Evolutionary conservation across 2,329 filamentous ascomycete genomes (phyloP), one percentile per base, ranked within the genome.

Genomic region (Cytospora schulzeri): DNA sequence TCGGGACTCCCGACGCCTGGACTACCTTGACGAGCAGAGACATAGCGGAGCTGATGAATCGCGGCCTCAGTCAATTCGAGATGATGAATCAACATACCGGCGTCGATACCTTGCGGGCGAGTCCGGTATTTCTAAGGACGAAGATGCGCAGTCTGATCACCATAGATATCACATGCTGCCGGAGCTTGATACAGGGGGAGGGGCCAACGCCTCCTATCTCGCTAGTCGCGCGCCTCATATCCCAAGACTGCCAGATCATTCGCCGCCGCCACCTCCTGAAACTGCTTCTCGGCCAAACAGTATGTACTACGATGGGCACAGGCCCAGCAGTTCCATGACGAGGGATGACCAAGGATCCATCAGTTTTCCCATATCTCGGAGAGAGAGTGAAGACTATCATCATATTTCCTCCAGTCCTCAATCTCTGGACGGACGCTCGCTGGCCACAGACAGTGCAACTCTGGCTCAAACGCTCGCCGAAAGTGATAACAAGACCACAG

Each of bases 141-240:
- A 58, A 8, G 64, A 66, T 14, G 29, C 33, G 22, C 35, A 28
- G n/a, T 50, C 57, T 24, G 65, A 65, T 8, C 57, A 71, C 19
- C 28, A 33, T 29, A 48, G 50, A 19, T 53, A 73, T 15, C 78
- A 80, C 41, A 80, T 79, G 51, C 76, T 84, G 9, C 80, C 82
- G 0, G 81, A 84, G 64, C 71, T 84, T 12, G 82, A 85, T 63
- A 83, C 80, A 4, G 81, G 81, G 7, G 78, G 76, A 64, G 79
- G 77, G n/a, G 84, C 85, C 66, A 78, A 77, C 8, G 75, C 84
- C n/a, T 78, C 80, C 4, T 83, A 67, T 50, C 55, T 58, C 11
- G 51, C 64, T 29, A 51, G 62, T 64, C 54, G 52, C 24, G 41
- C 35, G 14, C 41, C 57, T 19, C 65, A 70, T 15, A 66, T 73